Evolutionary conservation across 2,329 filamentous ascomycete genomes (phyloP), one percentile per base, ranked within the genome.

Genomic region (Pestalotiopsis sp.): DNA sequence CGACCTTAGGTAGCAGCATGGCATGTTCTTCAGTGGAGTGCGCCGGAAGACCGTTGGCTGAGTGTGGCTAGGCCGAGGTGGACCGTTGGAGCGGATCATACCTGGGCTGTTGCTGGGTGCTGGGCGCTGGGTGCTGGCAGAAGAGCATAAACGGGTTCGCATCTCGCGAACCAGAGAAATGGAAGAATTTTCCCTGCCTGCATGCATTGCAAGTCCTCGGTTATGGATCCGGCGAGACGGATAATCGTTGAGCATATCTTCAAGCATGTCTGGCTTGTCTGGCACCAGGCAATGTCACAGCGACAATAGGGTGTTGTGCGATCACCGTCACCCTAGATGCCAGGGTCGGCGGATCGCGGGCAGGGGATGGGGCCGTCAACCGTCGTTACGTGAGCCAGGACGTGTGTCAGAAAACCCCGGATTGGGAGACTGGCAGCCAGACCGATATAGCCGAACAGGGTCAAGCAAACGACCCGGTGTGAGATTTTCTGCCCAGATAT

Each of bases 401-500:
- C n/a, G 38, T 63, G 61, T 63, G 61, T 63, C 61, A 63, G 59
- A 31, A 20, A 45, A 23, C 23, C 17, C n/a, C 45, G 27, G 27
- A 65, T 65, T 31, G 27, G 45, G 27, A 45, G n/a, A 17, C 39
- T 31, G 25, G 63, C 63, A 56, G 27, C 41, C 25, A 27, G 63
- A 65, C 63, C 63, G 63, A 65, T 65, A 63, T 36, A 63, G 36
- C 38, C 61, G 61, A 45, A 20, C 60, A 61, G 36, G 23, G 64
- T 60, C 63, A 49, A 49, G 52, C 67, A 68, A 66, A 66, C 67
- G 64, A 68, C 39, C 67, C 67, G 67, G 67, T 68, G 67, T 68
- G 67, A 68, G 67, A 68, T 66, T 68, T 36, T 39, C 36, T 68
- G 52, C 60, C 12, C 27, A 66, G 67, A 61, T 41, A 61, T 63